These are phyloP conservation scores for Juglanconis juglandina DNA, from an alignment of 2,329 filamentous ascomycete genomes.

Conservation along the genomic window DNA sequence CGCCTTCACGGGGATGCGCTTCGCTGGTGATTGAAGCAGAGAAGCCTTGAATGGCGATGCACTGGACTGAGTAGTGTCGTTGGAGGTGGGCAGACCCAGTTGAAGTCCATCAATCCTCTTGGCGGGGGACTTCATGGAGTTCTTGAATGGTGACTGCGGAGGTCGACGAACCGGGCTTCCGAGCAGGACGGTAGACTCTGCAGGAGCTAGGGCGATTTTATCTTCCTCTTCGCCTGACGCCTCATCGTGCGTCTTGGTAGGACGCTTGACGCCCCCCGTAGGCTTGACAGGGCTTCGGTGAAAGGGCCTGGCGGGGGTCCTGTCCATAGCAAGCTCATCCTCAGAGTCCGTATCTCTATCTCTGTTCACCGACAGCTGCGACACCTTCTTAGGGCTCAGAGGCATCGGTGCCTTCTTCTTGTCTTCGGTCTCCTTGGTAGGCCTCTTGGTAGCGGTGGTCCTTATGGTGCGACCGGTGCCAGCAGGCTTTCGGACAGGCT, in stretches of 20 bases:
- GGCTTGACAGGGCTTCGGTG: slow-evolving; percentile 56
- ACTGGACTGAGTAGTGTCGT: slow-evolving; percentile 25
- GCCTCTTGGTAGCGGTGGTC: slow-evolving; percentile 25
- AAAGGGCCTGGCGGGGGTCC: slow-evolving; percentile 48
- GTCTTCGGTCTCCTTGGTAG: slow-evolving; percentile 30
- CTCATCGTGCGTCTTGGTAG: slow-evolving; percentile 33
- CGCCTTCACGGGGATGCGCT: slow-evolving; percentile 42
- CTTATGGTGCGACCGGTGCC: slow-evolving; percentile 26
- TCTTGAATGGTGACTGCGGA: slow-evolving; percentile 51
- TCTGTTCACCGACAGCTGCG: slow-evolving; percentile 45
- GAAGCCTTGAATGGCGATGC: slow-evolving; percentile 37
- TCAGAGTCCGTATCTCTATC: slow-evolving; percentile 49
- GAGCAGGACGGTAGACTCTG: slow-evolving; percentile 39
- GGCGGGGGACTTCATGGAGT: slow-evolving; percentile 54
- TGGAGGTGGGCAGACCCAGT: slow-evolving; percentile 6
- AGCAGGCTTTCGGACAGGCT: slow-evolving; percentile 47
- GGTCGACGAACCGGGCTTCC: slow-evolving; percentile 55
- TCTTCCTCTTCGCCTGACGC: slow-evolving; percentile 26
- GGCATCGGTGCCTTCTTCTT: slow-evolving; percentile 37
- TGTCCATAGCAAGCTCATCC: slow-evolving; percentile 55
- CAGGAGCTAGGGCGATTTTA: slow-evolving; percentile 26
- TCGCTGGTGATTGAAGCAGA: slow-evolving; percentile 49
- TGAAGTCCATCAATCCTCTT: slow-evolving; percentile 46
- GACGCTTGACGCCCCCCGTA: slow-evolving; percentile 28
- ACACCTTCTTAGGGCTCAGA: slow-evolving; percentile 63